Percentiles rank a stretch among this genome's conserved stretches.
Conservation (phyloP, 345 rosid genomes). For the Pistacia vera region DNA sequence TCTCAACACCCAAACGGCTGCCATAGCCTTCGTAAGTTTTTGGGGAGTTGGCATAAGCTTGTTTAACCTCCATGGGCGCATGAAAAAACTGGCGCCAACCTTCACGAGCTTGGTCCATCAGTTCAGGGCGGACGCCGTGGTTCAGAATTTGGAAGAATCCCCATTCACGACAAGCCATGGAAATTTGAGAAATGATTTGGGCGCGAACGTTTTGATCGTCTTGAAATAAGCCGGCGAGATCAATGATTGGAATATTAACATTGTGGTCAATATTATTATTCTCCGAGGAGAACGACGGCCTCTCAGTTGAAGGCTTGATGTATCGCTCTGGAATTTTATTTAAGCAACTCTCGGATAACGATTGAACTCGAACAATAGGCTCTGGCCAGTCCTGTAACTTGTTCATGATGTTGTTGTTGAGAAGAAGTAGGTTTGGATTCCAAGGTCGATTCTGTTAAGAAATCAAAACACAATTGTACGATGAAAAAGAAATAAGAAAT, state of each 20-base stretch:
- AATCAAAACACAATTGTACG: not conserved
- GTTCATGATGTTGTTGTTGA: slow-evolving; percentile 34
- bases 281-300: slow-evolving; percentile 38
- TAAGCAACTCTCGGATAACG: slow-evolving; percentile 63
- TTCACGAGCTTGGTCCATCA: slow-evolving; percentile 68
- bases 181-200: slow-evolving; percentile 32
- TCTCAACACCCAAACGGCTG: slow-evolving; percentile 79
- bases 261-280: not conserved
- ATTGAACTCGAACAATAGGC: slow-evolving; percentile 90
- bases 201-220: slow-evolving; percentile 26
- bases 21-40: slow-evolving; percentile 93
- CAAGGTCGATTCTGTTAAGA: slow-evolving; percentile 13
- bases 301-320: slow-evolving; percentile 61
- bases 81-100: slow-evolving; percentile 83
- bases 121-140: slow-evolving; percentile 68
- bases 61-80: slow-evolving; percentile 65
- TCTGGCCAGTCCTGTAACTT: slow-evolving; percentile 86
- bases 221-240: slow-evolving; percentile 47
- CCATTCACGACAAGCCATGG: slow-evolving; percentile 76
- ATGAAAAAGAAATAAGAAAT: not conserved
- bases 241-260: slow-evolving; percentile 73
- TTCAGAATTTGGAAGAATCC: slow-evolving; percentile 89
- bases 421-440: not conserved
- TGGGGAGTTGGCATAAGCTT: slow-evolving; percentile 68
- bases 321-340: slow-evolving; percentile 66